A percentile compares a stretch with the other conserved stretches of the same genome.
phyloP scores from a whole-genome alignment of 1,284 basidiomycete species.

The Marasmius oreades region DNA sequence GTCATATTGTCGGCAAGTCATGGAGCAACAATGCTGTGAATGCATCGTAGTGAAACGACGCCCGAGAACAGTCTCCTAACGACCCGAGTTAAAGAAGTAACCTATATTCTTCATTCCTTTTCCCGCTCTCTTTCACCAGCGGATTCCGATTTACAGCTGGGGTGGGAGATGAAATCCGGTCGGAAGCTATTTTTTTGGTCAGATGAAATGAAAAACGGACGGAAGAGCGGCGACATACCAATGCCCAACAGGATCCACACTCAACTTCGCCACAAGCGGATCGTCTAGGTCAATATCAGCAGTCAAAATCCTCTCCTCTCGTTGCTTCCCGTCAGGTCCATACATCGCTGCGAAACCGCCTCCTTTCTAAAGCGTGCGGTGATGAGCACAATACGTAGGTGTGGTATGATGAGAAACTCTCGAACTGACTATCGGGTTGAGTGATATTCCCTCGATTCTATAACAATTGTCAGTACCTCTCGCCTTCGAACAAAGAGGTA shows the following conservation, averaged over 20 bases:
- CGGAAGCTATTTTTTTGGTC: slow-evolving; percentile 10
- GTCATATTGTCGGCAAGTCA: too few species aligned
- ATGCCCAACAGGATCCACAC: slow-evolving; percentile 17
- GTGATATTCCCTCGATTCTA: slow-evolving; percentile 11
- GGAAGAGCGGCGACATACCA: slow-evolving; percentile 11
- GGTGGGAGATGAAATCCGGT: slow-evolving; percentile 15
- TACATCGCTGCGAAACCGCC: slow-evolving; percentile 20
- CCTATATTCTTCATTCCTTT: slow-evolving; percentile 2
- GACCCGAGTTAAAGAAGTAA: too few species aligned
- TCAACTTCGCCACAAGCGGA: slow-evolving; percentile 12
- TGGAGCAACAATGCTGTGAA: too few species aligned
- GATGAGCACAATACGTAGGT: not conserved
- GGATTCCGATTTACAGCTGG: slow-evolving; percentile 1
- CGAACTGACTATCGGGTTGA: not conserved
- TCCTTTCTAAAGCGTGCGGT: slow-evolving; percentile 8
- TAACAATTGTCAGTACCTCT: not conserved
- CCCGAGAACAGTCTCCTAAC: too few species aligned
- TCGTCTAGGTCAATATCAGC: slow-evolving; percentile 18
- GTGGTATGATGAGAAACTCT: not conserved
- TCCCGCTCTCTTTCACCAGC: not conserved
- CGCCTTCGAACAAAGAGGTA: not conserved
- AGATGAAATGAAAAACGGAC: not conserved
- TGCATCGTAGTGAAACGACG: too few species aligned
- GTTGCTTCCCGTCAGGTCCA: slow-evolving; percentile 14
- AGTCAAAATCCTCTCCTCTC: slow-evolving; percentile 17